Base-by-base conservation (phyloP, 108 stramenopile species). In the Schizochytrium sp. region DNA sequence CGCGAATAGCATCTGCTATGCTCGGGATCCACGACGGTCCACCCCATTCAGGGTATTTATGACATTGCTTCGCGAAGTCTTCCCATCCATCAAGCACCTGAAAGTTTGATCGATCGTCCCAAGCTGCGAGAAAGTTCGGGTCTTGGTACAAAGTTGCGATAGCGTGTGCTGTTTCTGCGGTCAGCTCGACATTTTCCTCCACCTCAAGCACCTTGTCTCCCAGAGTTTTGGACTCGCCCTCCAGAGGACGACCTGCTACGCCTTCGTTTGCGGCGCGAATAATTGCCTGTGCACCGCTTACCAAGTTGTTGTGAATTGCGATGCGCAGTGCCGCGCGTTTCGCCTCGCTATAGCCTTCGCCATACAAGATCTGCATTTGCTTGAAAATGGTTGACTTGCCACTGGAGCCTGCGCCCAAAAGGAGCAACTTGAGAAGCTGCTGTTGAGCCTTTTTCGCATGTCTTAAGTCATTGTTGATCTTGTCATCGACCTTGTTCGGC, bases 331-430 rank as follows among this genome's bases (percentile, higher is more conserved):
- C 17, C 15, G 17, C 19, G 3, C 91, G 87, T 19, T 92, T 91
- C 12, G 55, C 72, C 28, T 92, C 89, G 57, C 4, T 61, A 28
- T 89, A 92, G 12, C 89, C 89, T 10, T 46, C 41, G 61, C 92
- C 92, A 87, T 91, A 90, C 10, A 93, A 56, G 64, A 93, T 93
- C 40, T 72, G 87, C 91, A 93, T 93, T 46, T 93, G 92, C 90
- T 93, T 93, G 90, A 93, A 93, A 60, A 93, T 91, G 56, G 92
- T 92, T 2, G 88, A 83, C 72, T 92, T 92, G 5, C 92, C 92
- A 28, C 46, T 87, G 87, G 44, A 89, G 89, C 17, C 92, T 76
- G 92, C 91, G 46, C 91, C 91, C 3, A 92, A 88, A 28, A 92
- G 89, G 44, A 92, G 91, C 42, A 92, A 88, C 59, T 90, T 90